Evolutionary conservation across 75 land plant species (phyloP).

Genomic region (Ceratopteris richardii): DNA sequence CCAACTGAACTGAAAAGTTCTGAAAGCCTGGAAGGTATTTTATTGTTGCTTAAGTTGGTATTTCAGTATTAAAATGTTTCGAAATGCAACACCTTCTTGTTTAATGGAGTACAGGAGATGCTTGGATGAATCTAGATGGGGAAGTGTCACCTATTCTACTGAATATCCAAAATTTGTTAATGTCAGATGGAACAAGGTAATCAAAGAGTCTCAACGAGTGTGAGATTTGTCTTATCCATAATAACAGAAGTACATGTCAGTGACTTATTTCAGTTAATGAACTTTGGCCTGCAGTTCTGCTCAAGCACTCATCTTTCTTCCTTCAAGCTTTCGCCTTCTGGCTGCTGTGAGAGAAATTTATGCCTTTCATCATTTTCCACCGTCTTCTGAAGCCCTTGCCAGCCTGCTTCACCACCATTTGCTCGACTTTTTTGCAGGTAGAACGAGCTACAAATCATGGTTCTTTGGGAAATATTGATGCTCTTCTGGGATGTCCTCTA

Average conservation of each 20-base stretch:
- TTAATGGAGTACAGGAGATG: conserved; percentile 42
- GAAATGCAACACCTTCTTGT: neutral
- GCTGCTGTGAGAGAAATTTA: conserved; percentile 38
- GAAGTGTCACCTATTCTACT: conserved; percentile 74
- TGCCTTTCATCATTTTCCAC: conserved; percentile 3
- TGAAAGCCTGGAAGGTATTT: conserved; percentile 57
- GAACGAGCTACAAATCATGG: conserved; percentile 81
- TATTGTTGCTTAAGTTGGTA: too few relatives aligned
- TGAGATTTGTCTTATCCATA: too few relatives aligned
- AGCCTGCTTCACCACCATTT: too few relatives aligned
- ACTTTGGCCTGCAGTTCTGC: conserved; percentile 26
- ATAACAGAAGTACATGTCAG: too few relatives aligned
- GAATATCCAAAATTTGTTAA: conserved; percentile 59
- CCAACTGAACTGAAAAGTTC: conserved; percentile 13
- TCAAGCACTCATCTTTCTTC: conserved; percentile 50
- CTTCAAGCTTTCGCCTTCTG: conserved; percentile 57
- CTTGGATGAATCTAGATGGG: conserved; percentile 96
- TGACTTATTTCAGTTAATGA: neutral
- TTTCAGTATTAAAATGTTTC: too few relatives aligned
- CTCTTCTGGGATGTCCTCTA: conserved; percentile 89
- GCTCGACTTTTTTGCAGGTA: conserved; percentile 27
- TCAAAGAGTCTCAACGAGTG: too few relatives aligned
- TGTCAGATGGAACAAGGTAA: conserved; percentile 34
- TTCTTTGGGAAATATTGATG: conserved; percentile 91
- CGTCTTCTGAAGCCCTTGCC: neutral